Evolutionary conservation across 441 rosid genomes (phyloP).

Genomic region (Corymbia calophylla): DNA sequence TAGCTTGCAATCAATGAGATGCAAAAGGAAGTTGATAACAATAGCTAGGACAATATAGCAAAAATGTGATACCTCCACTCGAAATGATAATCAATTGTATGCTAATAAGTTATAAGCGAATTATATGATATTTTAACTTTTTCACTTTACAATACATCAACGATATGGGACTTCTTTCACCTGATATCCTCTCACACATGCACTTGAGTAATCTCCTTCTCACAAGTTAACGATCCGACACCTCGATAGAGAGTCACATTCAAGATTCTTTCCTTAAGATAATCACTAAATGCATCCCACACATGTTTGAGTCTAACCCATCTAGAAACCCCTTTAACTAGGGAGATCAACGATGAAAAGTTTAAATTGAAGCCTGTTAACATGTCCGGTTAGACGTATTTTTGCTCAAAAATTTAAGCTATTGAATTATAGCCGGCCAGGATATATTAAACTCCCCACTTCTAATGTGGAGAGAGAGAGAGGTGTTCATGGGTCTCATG

Average conservation of each 20-base stretch:
- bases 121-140: neutral
- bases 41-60: neutral
- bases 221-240: fast-evolving
- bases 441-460: neutral
- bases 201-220: neutral
- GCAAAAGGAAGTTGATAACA: neutral
- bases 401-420: neutral
- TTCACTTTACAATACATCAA: neutral
- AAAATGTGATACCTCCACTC: too few relatives aligned
- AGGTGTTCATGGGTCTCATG: neutral
- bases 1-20: neutral
- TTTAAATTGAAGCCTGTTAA: neutral
- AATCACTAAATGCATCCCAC: neutral
- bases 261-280: neutral
- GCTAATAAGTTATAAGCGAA: neutral
- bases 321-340: neutral
- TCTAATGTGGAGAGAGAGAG: neutral
- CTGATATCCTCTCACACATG: neutral
- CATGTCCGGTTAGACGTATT: neutral
- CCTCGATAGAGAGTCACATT: neutral
- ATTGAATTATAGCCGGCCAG: neutral
- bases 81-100: neutral
- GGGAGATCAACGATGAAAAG: neutral
- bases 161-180: neutral
- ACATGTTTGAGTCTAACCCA: neutral